These are phyloP conservation scores for Trichoderma atroviride DNA, from an alignment of 2,329 filamentous ascomycete genomes.

Conservation along the genomic window DNA sequence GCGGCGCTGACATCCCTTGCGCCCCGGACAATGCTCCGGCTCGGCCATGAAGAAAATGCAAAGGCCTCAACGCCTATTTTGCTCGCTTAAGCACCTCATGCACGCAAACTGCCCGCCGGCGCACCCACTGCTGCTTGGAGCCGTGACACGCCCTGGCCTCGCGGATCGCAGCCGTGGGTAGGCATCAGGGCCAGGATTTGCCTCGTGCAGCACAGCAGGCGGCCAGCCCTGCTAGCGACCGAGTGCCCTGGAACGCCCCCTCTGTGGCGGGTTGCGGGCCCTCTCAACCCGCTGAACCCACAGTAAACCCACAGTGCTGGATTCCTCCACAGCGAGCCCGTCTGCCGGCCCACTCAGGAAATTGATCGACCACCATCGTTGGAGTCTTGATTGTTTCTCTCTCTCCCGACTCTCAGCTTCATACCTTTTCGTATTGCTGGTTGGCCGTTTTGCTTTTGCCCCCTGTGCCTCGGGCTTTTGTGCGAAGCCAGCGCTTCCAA, in stretches of 20 bases:
- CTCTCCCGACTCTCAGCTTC: neutral
- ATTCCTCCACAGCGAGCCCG: slow-evolving; percentile 2
- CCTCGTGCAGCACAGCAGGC: neutral
- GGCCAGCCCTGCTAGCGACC: slow-evolving; percentile 4
- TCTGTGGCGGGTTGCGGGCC: slow-evolving; percentile 14
- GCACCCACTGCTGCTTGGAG: neutral
- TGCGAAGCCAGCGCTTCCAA: neutral
- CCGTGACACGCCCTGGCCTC: slow-evolving; percentile 14
- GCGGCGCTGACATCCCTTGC: neutral
- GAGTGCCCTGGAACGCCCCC: slow-evolving; percentile 13
- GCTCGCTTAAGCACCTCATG: neutral
- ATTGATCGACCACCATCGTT: slow-evolving; percentile 24
- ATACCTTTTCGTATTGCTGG: neutral
- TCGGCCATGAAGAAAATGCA: neutral
- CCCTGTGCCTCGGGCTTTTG: slow-evolving; percentile 2
- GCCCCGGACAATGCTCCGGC: neutral
- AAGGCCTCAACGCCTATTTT: neutral
- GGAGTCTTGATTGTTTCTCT: slow-evolving; percentile 14
- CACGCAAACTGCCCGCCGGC: neutral
- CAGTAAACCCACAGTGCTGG: slow-evolving; percentile 21
- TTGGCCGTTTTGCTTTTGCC: neutral
- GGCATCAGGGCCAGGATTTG: slow-evolving; percentile 7
- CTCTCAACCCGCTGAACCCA: slow-evolving; percentile 19
- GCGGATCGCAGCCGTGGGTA: slow-evolving; percentile 15
- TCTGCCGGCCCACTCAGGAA: slow-evolving; percentile 23